A percentile compares a stretch with the other conserved stretches of the same genome.
Conservation (phyloP, 2,329 filamentous ascomycete genomes). For the Sordariomycetes sp. region DNA sequence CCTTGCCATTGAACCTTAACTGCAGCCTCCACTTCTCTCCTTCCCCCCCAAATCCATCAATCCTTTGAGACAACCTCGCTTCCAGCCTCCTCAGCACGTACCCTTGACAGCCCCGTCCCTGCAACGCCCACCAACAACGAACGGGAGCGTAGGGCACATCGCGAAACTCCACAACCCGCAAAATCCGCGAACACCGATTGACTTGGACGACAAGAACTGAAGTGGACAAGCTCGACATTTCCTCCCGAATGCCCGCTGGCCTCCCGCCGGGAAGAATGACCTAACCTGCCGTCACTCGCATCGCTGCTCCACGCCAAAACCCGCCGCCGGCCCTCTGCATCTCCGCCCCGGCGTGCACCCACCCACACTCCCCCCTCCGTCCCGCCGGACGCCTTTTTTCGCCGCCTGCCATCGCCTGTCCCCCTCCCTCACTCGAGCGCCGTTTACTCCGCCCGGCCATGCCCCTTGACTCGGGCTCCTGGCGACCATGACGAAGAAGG, state of each 20-base stretch:
- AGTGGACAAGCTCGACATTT: neutral
- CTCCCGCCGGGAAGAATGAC: neutral
- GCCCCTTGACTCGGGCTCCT: neutral
- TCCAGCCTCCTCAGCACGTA: neutral
- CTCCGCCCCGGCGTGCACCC: neutral
- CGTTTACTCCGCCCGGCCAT: neutral
- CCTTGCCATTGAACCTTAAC: neutral
- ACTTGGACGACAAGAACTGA: neutral
- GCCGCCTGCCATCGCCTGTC: neutral
- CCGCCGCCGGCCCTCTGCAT: neutral
- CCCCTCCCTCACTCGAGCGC: neutral
- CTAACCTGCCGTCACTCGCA: neutral
- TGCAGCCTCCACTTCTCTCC: neutral
- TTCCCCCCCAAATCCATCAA: neutral
- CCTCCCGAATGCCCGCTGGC: neutral
- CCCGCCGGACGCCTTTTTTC: too few relatives aligned
- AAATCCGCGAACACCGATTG: neutral
- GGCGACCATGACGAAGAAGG: conserved; percentile 56
- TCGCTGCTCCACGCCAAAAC: neutral
- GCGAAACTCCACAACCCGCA: neutral
- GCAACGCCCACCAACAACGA: neutral
- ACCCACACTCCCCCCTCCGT: neutral
- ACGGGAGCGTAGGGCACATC: neutral
- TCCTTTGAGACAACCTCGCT: neutral
- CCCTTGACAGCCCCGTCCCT: neutral